Base-by-base conservation (phyloP, 2,329 filamentous ascomycete species). In the Endothia cerciana region DNA sequence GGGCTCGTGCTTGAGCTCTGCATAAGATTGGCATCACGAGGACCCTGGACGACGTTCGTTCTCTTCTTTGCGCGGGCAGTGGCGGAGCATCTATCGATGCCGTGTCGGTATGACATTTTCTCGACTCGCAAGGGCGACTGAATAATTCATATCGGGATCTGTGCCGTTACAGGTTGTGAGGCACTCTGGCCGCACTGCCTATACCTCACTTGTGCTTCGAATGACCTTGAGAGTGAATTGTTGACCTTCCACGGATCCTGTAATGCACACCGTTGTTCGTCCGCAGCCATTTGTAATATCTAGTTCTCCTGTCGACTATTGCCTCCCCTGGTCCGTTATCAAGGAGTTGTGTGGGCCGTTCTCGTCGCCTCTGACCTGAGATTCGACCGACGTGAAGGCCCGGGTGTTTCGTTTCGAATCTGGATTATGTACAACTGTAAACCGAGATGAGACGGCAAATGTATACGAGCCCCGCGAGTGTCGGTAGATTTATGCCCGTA, bases 1-100 rank as follows among this genome's bases (percentile, higher is more conserved):
- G 57, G 51, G 38, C 45, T 62, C 62, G 25, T 36, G 66, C 56
- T 66, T 63, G 45, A 64, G 65, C 58, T 66, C 38, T 33, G 51
- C 36, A 64, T 56, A 57, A 68, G 61, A 66, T 64, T 68, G 66
- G 61, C 45, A 60, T 60, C 25, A 40, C 41, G 49, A 51, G 51
- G 43, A 66, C 38, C 4, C 53, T n/a, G 38, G 40, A 41, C 51
- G 28, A 28, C 55, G 40, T 61, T 56, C 62, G 36, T 64, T 67
- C 43, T 67, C 57, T 57, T 45, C 62, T 45, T 59, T 59, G 28
- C 43, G 45, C 40, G 60, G 66, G 49, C 56, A 56, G 51, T 60
- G 57, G 61, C 60, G 55, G 41, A 36, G 60, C 64, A 62, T 61
- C 55, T 56, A 45, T 38, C 45, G 36, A 59, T 59, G 40, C 36